Percentiles rank a stretch among this genome's conserved stretches.
These are phyloP conservation scores for Populus deltoides DNA, from an alignment of 345 rosid species.

Conservation along the genomic window DNA sequence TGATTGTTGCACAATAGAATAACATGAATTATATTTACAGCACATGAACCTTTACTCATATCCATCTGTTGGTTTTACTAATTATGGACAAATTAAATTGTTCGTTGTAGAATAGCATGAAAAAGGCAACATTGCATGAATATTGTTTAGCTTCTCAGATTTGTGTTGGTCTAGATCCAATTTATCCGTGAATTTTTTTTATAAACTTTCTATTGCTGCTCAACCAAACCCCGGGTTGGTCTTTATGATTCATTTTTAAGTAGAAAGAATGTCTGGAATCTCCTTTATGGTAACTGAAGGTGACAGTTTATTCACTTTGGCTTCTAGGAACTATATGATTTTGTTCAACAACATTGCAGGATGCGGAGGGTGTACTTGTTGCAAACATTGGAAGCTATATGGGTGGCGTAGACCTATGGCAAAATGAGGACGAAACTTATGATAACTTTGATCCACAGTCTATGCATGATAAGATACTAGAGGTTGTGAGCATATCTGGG, in stretches of 20 bases:
- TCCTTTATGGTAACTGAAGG: neutral
- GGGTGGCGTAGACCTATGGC: constrained; percentile 96
- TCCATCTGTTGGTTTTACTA: neutral
- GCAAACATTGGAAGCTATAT: constrained; percentile 85
- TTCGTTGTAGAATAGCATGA: neutral
- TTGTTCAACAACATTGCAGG: constrained; percentile 38
- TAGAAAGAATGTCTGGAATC: neutral
- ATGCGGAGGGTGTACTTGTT: constrained; percentile 72
- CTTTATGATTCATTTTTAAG: neutral
- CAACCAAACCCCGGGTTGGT: neutral
- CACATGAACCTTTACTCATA: neutral
- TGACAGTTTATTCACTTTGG: neutral
- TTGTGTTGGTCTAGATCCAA: neutral
- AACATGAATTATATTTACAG: neutral
- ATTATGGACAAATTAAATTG: neutral
- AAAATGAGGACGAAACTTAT: constrained; percentile 66
- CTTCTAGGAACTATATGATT: neutral
- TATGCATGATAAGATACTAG: constrained; percentile 73
- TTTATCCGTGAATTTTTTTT: neutral
- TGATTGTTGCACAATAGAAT: neutral
- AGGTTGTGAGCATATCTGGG: constrained; percentile 75
- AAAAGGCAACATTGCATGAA: neutral
- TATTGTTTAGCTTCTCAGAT: neutral
- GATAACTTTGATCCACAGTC: constrained; percentile 65
- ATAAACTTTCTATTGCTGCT: neutral